Evolutionary conservation across 2,329 filamentous ascomycete species (phyloP), one percentile per base, ranked within the genome.

Genomic region (Fusarium metavorans): DNA sequence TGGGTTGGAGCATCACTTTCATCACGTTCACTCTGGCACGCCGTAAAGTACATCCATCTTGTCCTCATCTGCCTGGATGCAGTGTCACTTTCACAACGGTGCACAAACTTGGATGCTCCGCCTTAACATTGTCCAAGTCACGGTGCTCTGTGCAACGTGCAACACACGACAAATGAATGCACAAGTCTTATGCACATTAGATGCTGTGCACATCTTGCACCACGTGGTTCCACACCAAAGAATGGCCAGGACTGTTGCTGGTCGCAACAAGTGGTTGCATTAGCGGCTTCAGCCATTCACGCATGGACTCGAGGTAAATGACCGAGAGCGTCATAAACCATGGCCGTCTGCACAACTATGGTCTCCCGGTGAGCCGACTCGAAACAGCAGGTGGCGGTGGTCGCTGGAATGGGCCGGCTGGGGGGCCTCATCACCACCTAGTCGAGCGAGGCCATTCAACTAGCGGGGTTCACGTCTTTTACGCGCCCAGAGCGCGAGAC

Each of bases 401-500:
- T 39, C 63, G 6, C 57, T 67, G 43, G 30, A 64, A 69, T 60
- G 60, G 72, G 67, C 27, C 64, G 50, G 27, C 16, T 68, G 39
- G 63, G 41, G 63, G 65, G 71, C 62, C 66, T 70, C 52, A 66
- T 54, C 48, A 14, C 48, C 48, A 20, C 20, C 20, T 20, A 54
- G 48, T 32, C 48, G 30, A 50, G 25, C 9, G 37, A 45, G 41
- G 48, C 27, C 48, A 54, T 54, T 54, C 48, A 54, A 54, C 48
- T 54, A 54, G 48, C 48, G 68, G 71, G 74, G 72, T 74, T 64
- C 65, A 74, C 68, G 37, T 66, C 66, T 71, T 72, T 74, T 76
- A 78, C 76, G 76, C 76, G 75, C 67, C 67, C 45, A 52, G 64
- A 72, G 73, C 67, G 70, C 74, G 73, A 71, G 73, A 80, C 81